These are phyloP conservation scores for Geotrichum aggregatum DNA, from an alignment of 1,139 yeast species.

Conservation along the genomic window DNA sequence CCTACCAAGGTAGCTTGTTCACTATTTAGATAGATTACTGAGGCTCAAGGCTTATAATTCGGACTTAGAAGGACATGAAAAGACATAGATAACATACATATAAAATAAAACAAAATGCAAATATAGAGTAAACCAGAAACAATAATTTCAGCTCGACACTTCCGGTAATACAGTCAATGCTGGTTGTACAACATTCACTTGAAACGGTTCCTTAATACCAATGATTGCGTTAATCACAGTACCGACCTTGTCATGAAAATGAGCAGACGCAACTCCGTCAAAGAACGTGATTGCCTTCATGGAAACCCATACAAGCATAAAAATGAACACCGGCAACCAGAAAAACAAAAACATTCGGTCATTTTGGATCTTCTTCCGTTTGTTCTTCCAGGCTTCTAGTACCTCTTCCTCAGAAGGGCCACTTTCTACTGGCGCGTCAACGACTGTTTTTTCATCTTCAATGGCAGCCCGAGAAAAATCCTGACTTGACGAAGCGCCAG, in stretches of 20 bases:
- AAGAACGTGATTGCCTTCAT: slow-evolving; percentile 15
- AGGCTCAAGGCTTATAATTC: background rate
- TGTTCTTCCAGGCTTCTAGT: slow-evolving; percentile 30
- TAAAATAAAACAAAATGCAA: background rate
- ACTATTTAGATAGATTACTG: background rate
- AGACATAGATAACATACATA: background rate
- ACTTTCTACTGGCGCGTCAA: slow-evolving; percentile 19
- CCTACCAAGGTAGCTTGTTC: background rate
- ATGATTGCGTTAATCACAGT: slow-evolving; percentile 4
- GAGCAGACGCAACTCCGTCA: slow-evolving; percentile 13
- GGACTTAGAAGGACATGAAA: background rate
- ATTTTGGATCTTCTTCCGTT: slow-evolving; percentile 58
- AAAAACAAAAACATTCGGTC: slow-evolving; percentile 82
- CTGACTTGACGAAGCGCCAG: slow-evolving; percentile 46
- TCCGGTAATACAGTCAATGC: background rate
- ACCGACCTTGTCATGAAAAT: slow-evolving; percentile 21
- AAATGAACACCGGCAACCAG: slow-evolving; percentile 47
- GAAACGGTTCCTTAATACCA: slow-evolving; percentile 6
- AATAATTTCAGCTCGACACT: background rate
- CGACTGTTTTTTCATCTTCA: slow-evolving; percentile 27
- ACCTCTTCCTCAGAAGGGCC: slow-evolving; percentile 29
- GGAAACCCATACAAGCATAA: slow-evolving; percentile 32
- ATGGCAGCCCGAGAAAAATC: slow-evolving; percentile 35
- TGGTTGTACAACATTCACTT: too few relatives aligned
- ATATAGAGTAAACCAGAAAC: background rate